Percentiles rank a stretch among this genome's conserved stretches.
Conservation (phyloP, 208 protist species). For the Herpetomonas samuelpessoai region DNA sequence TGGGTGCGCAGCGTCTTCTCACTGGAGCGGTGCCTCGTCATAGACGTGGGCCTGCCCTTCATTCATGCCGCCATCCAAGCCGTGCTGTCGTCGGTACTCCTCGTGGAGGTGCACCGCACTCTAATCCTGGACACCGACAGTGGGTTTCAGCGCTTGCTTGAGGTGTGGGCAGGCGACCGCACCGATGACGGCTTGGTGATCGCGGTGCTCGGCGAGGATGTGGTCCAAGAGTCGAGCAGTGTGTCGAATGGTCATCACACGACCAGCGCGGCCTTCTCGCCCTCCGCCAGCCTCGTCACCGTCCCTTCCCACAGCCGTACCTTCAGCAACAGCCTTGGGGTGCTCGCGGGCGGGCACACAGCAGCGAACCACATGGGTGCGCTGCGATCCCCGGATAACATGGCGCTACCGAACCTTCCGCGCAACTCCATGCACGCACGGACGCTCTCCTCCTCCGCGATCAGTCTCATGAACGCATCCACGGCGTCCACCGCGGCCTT, state of each 20-base stretch:
- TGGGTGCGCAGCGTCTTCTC: constrained; percentile 39
- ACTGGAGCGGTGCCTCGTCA: constrained; percentile 38
- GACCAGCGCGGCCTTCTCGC: no score
- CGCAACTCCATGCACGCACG: neutral
- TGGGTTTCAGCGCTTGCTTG: constrained; percentile 57
- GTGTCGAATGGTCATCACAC: neutral
- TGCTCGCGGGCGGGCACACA: no score
- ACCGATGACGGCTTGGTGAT: constrained; percentile 16
- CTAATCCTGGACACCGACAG: constrained; percentile 51
- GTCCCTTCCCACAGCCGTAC: neutral
- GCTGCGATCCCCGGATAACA: neutral
- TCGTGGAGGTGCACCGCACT: constrained; percentile 47
- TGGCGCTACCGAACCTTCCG: no score
- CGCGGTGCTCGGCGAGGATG: constrained; percentile 12
- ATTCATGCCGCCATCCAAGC: constrained; percentile 31
- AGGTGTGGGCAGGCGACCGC: constrained; percentile 32
- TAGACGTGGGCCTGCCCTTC: constrained; percentile 26
- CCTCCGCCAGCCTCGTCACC: neutral
- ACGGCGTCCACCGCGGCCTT: neutral
- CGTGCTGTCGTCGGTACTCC: constrained; percentile 35
- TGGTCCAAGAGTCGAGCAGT: neutral
- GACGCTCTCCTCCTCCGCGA: neutral
- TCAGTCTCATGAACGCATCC: neutral
- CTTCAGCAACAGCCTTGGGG: constrained; percentile 6
- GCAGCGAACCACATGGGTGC: no score